Evolutionary conservation across 495 filamentous ascomycete species (phyloP).

Genomic region (Aspergillus conjunctus): DNA sequence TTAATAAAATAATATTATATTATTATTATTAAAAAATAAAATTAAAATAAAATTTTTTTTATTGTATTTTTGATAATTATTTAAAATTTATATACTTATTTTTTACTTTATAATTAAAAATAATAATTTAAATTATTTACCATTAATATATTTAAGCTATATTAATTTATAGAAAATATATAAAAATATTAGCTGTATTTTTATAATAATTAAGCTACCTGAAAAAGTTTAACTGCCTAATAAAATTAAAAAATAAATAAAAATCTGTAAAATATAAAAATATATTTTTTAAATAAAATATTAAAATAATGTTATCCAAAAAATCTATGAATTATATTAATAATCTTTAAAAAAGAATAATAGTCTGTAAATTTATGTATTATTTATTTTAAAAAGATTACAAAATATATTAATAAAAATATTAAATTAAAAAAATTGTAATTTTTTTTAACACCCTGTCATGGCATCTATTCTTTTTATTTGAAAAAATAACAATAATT

Average conservation of each 20-base stretch:
- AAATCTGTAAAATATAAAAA: background rate
- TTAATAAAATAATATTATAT: too few relatives aligned
- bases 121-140: too few relatives aligned
- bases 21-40: too few relatives aligned
- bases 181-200: background rate
- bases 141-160: background rate
- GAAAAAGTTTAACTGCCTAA: background rate
- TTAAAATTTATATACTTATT: too few relatives aligned
- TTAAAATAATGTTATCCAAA: background rate
- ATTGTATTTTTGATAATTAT: too few relatives aligned
- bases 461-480: background rate
- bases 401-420: background rate
- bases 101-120: background rate
- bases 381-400: background rate
- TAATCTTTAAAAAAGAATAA: background rate
- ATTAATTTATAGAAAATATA: background rate
- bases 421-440: background rate
- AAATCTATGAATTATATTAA: slow-evolving; percentile 2
- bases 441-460: background rate
- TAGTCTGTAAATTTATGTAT: slow-evolving; percentile 3
- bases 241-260: background rate
- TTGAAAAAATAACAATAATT: background rate
- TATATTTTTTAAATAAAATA: background rate
- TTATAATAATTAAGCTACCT: too few relatives aligned
- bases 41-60: too few relatives aligned